A percentile compares a stretch with the other conserved stretches of the same genome.
phyloP scores from a whole-genome alignment of 2,329 filamentous ascomycete species.

The Neoascochyta sp. region DNA sequence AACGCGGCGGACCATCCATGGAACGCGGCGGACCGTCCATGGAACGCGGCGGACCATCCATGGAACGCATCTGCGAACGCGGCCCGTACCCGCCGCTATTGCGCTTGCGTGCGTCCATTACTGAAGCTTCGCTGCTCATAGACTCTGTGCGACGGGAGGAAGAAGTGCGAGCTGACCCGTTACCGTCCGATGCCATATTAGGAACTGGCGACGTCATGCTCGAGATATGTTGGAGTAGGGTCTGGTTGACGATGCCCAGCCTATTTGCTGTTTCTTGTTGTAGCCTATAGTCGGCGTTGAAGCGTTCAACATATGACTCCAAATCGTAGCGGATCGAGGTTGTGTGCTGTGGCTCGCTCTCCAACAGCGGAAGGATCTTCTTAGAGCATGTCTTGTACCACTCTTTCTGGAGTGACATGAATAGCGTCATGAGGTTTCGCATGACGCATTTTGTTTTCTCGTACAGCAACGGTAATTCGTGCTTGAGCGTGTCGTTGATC shows the following conservation, averaged over 20 bases:
- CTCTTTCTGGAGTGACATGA: conserved; percentile 75
- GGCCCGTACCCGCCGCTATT: conserved; percentile 61
- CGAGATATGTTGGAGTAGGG: conserved; percentile 56
- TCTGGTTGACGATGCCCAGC: conserved; percentile 69
- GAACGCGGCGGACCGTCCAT: too few species aligned
- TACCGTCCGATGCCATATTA: conserved; percentile 41
- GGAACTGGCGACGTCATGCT: conserved; percentile 56
- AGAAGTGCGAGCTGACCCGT: conserved; percentile 41
- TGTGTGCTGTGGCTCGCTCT: conserved; percentile 45
- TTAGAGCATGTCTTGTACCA: conserved; percentile 84
- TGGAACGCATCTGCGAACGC: conserved; percentile 21
- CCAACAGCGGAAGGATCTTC: conserved; percentile 73
- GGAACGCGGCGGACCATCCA: conserved; percentile 28
- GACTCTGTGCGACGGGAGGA: conserved; percentile 45
- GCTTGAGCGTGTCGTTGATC: conserved; percentile 87
- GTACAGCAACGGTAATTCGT: conserved; percentile 84
- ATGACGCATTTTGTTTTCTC: conserved; percentile 76
- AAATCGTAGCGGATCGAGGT: conserved; percentile 60
- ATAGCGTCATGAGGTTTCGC: conserved; percentile 75
- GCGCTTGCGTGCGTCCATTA: conserved; percentile 44
- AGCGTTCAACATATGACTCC: conserved; percentile 70
- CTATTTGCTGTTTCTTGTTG: conserved; percentile 64
- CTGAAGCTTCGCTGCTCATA: conserved; percentile 38
- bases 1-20: too few species aligned
- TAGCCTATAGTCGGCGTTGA: conserved; percentile 73